phyloP scores from a whole-genome alignment of 306 rosid genomes.

The Mucuna pruriens region DNA sequence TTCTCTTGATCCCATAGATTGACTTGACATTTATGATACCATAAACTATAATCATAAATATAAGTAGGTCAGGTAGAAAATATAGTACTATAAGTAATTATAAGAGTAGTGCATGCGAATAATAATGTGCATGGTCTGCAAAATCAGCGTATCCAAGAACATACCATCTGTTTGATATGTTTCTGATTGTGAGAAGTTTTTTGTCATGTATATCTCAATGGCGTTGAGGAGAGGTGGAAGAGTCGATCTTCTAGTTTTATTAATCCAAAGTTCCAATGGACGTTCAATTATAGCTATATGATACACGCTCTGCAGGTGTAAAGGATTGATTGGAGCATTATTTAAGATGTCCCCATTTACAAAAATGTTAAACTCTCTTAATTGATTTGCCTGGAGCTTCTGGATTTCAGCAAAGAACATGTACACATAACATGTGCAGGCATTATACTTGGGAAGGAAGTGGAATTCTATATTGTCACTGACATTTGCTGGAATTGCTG shows the following conservation, averaged over 20 bases:
- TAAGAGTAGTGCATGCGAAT: neutral
- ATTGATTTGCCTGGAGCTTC: conserved; percentile 42
- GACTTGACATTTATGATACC: conserved; percentile 43
- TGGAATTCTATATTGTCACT: conserved; percentile 10
- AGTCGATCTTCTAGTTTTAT: conserved; percentile 44
- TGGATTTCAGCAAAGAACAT: conserved; percentile 45
- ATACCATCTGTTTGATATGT: conserved; percentile 47
- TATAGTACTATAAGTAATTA: neutral
- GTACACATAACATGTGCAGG: conserved; percentile 35
- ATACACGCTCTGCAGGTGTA: conserved; percentile 18
- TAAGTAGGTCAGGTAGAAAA: conserved; percentile 6
- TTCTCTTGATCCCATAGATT: conserved; percentile 49
- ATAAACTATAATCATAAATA: conserved; percentile 34
- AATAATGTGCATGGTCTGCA: neutral
- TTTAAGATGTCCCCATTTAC: conserved; percentile 33
- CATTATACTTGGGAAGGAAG: conserved; percentile 34
- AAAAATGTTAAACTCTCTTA: conserved; percentile 46
- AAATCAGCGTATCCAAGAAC: conserved; percentile 10
- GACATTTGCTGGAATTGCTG: conserved; percentile 44
- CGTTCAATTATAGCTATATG: neutral
- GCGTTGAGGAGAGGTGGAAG: conserved; percentile 52
- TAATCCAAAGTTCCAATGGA: conserved; percentile 34
- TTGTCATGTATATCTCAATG: conserved; percentile 40
- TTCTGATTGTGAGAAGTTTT: conserved; percentile 38
- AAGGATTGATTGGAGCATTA: neutral